These are phyloP conservation scores for Millerozyma miso DNA, from an alignment of 805 yeast genomes.

Conservation along the genomic window DNA sequence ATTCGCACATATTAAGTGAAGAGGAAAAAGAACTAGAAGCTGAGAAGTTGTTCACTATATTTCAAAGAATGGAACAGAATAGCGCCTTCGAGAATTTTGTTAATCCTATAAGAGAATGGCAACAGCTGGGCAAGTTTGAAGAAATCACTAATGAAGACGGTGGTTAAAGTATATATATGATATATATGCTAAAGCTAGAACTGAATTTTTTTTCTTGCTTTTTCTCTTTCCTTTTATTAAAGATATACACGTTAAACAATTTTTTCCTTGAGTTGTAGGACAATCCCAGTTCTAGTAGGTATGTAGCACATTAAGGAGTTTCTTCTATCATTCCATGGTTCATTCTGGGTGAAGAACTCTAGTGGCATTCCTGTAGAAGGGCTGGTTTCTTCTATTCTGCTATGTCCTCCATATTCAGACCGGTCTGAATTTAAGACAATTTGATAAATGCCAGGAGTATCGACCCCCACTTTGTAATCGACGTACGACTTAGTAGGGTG, in stretches of 20 bases:
- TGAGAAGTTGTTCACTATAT: slow-evolving; percentile 37
- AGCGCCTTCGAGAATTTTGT: slow-evolving; percentile 32
- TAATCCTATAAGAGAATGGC: slow-evolving; percentile 39
- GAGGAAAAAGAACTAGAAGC: slow-evolving; percentile 44
- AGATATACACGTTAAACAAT: neutral
- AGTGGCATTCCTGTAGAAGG: slow-evolving; percentile 30
- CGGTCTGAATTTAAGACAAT: slow-evolving; percentile 75
- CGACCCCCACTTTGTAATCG: slow-evolving; percentile 90
- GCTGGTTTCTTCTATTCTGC: slow-evolving; percentile 50
- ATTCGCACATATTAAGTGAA: slow-evolving; percentile 21
- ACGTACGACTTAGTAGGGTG: slow-evolving; percentile 79
- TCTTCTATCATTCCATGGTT: slow-evolving; percentile 74
- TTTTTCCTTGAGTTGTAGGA: slow-evolving; percentile 32
- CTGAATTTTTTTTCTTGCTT: neutral
- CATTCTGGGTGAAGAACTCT: slow-evolving; percentile 65
- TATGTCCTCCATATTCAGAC: slow-evolving; percentile 74
- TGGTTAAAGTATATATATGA: neutral
- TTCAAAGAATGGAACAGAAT: slow-evolving; percentile 36
- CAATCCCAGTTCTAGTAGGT: slow-evolving; percentile 63
- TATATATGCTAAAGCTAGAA: neutral
- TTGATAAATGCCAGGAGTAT: slow-evolving; percentile 68
- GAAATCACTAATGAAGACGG: slow-evolving; percentile 6
- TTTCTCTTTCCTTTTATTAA: neutral
- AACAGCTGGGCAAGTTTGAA: slow-evolving; percentile 27
- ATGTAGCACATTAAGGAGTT: slow-evolving; percentile 75